Base-by-base conservation (phyloP, 257 asterid genomes). In the Plectranthus barbatus region DNA sequence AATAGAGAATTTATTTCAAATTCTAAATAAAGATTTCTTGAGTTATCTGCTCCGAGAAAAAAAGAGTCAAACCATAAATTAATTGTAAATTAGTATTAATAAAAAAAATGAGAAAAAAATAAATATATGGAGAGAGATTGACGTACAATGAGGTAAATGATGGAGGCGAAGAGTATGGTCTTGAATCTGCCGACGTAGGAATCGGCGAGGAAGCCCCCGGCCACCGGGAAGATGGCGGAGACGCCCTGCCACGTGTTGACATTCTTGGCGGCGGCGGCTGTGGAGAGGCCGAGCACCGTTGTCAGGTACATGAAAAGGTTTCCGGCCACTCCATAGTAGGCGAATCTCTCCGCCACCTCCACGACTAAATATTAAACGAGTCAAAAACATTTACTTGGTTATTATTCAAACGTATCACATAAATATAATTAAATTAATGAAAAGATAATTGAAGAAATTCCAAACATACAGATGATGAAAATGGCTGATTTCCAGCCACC, bases 401-500 rank as follows among this genome's bases (percentile, higher is more conserved):
- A 15, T 33, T 6, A 8, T 3, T 17, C 1, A 17, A 68, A 6
- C 9, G 9, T 18, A 37, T 12, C 31, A 15, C 2, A 12, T 36
- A 26, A 14, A 33, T 6, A 4, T 20, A 21, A 15, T 14, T 26
- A 11, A 9, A 21, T 0, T 10, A 7, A 26, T 26, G 31, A 0
- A 18, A 24, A 17, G 8, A 53, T 5, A 24, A 5, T 17, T 10
- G 5, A 23, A 11, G 12, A 46, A 46, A 59, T 4, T n/a, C 13
- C 6, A 7, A n/a, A 31, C 74, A 13, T 75, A 83, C 90, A 83
- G 6, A 83, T 83, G 66, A 83, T 83, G 80, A 83, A 83, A 72
- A 83, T 78, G 59, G 86, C 90, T 1, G 86, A 76, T 80, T 70
- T 83, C 90, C 86, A 83, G 7, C 81, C 86, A 21, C 90, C 86